A percentile compares a stretch with the other conserved stretches of the same genome.
Conservation (phyloP, 768 basidiomycete genomes). For the Trametes punicea region DNA sequence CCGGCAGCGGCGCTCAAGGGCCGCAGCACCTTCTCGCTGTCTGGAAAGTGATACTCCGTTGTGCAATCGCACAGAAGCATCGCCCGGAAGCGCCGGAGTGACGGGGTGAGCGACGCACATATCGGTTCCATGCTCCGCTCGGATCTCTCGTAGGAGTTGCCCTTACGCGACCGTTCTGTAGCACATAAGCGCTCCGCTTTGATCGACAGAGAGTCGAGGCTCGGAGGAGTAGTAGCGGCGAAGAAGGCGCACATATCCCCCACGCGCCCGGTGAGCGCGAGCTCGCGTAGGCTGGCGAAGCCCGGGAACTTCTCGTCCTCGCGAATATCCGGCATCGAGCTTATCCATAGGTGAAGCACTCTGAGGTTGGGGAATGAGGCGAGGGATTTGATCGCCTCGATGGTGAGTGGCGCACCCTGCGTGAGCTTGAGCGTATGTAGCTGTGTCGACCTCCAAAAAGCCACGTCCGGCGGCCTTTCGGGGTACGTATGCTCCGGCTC, state of each 20-base stretch:
- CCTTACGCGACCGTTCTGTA: not conserved
- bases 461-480: not conserved
- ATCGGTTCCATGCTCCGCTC: not conserved
- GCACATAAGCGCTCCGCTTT: not conserved
- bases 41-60: not conserved
- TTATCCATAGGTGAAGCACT: not conserved
- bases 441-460: not conserved
- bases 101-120: not conserved
- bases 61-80: not conserved
- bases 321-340: not conserved
- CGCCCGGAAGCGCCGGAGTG: not conserved
- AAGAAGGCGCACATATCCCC: not conserved
- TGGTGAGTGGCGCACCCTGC: not conserved
- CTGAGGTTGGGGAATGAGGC: not conserved
- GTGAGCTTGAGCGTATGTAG: not conserved
- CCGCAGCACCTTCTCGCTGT: not conserved
- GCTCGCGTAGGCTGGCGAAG: not conserved
- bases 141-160: not conserved
- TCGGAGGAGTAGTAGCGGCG: not conserved
- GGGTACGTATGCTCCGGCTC: not conserved
- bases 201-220: not conserved
- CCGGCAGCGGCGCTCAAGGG: not conserved
- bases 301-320: not conserved
- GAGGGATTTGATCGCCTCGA: not conserved
- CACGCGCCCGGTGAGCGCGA: not conserved